phyloP scores from a whole-genome alignment of 345 rosid genomes.

The Eucalyptus cloeziana region DNA sequence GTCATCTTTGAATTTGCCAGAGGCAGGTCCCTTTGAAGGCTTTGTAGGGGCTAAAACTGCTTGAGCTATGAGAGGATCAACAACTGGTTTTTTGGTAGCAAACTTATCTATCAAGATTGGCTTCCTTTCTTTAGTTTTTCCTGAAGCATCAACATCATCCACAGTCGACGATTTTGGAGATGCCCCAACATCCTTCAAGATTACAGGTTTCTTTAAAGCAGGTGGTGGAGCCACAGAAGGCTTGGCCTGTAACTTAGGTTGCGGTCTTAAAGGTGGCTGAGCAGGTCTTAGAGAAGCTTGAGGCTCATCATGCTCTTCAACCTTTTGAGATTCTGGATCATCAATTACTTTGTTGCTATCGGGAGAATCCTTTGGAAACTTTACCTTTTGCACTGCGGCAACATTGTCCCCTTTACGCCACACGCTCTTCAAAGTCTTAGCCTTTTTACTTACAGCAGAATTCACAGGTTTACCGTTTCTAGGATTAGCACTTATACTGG shows the following conservation, averaged over 20 bases:
- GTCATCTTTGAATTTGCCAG: constrained; percentile 63
- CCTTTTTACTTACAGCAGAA: constrained; percentile 18
- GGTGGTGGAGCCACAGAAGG: constrained; percentile 62
- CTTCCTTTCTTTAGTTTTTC: constrained; percentile 54
- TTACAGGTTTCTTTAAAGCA: constrained; percentile 41
- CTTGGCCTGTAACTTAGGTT: constrained; percentile 61
- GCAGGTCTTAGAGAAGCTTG: constrained; percentile 22
- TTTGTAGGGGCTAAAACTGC: constrained; percentile 69
- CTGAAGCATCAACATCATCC: constrained; percentile 25
- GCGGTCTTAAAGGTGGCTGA: constrained; percentile 53
- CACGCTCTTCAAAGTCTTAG: constrained; percentile 80
- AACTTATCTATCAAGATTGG: constrained; percentile 92
- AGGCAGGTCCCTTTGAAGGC: constrained; percentile 60
- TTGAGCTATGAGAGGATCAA: constrained; percentile 62
- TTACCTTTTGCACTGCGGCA: constrained; percentile 44
- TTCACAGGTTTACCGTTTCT: constrained; percentile 10
- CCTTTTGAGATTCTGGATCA: constrained; percentile 6
- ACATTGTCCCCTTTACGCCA: constrained; percentile 92
- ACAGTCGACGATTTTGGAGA: constrained; percentile 21
- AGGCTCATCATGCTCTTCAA: constrained; percentile 11
- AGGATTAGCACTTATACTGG: constrained; percentile 11
- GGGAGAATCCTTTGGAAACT: constrained; percentile 49
- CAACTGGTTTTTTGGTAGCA: constrained; percentile 61
- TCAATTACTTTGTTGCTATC: constrained; percentile 13
- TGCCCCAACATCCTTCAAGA: constrained; percentile 78